phyloP scores from a whole-genome alignment of 2,329 filamentous ascomycete genomes.

The Aureobasidium sp. region DNA sequence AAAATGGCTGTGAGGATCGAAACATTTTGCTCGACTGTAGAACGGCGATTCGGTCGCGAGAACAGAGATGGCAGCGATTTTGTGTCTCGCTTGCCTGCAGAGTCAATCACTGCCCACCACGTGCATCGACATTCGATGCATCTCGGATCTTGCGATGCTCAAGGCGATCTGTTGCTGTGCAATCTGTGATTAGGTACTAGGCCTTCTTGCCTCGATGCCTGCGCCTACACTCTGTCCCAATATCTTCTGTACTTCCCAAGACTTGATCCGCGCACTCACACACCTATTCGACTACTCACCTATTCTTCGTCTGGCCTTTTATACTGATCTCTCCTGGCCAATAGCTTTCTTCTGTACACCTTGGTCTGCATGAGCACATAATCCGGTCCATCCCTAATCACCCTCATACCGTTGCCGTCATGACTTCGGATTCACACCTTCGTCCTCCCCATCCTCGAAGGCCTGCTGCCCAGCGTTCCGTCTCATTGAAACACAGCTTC shows the following conservation, averaged over 20 bases:
- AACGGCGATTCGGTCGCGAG: background rate
- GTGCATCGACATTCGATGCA: constrained; percentile 16
- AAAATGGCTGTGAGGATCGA: background rate
- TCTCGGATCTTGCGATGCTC: constrained; percentile 15
- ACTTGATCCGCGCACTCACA: background rate
- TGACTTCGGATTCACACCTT: background rate
- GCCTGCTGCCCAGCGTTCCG: constrained; percentile 39
- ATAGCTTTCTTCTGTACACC: background rate
- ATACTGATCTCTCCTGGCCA: background rate
- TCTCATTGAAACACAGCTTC: constrained; percentile 37
- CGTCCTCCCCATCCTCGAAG: constrained; percentile 34
- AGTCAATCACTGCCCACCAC: constrained; percentile 10
- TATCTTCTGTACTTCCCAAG: no score
- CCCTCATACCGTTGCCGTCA: background rate
- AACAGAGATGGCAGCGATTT: background rate
- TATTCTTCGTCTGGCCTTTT: background rate
- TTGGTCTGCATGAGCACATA: no score
- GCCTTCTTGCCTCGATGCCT: constrained; percentile 9
- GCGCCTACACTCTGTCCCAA: no score
- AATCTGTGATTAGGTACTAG: constrained; percentile 2
- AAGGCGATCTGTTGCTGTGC: constrained; percentile 11
- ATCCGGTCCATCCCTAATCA: background rate
- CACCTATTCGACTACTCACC: background rate
- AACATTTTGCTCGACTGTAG: background rate
- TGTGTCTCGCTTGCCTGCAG: constrained; percentile 8